Base-by-base conservation (phyloP, 139 green algal species). In the Coccomyxa sp. region DNA sequence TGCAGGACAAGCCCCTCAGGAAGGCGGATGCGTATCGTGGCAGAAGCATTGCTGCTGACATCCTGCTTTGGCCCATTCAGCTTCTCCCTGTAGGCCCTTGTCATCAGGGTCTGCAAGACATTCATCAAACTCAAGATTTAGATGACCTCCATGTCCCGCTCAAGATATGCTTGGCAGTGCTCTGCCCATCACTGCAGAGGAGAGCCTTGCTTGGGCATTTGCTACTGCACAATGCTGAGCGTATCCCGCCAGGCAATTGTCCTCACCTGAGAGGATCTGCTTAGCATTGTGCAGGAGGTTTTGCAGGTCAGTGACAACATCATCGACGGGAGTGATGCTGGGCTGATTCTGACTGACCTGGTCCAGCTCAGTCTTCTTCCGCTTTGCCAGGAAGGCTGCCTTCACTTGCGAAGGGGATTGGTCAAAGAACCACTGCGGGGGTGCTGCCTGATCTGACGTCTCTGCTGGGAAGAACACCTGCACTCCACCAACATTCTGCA, bases 361-460 rank as follows among this genome's bases (percentile, higher is more conserved):
- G 18, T 72, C 76, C 41, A 85, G 69, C 72, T 92, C 88, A 36
- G 78, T 73, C 75, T 68, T 79, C 80, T 70, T 72, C 18, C 37
- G 39, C 5, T 79, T 83, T 31, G 78, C 39, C 38, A 86, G 38
- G 79, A 88, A 94, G 22, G 90, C 81, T 6, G 77, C 83, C 73
- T 91, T 92, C 2, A 96, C 44, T n/a, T 96, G 90, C 4, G 78
- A 78, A 38, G 78, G 80, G 0, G 85, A 92, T 41, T 85, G 86
- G 68, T 91, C 71, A 70, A 94, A 96, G 80, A 95, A 91, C 88
- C 87, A 95, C 22, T 92, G 83, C 8, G 91, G 88, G 6, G 94
- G 84, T 7, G 85, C 75, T 36, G 14, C 27, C 9, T 12, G 5
- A 41, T 27, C 27, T 31, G 58, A 16, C 58, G 27, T 27, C 18